Conservation (phyloP, 352 stramenopile genomes). For the Salisapilia sapeloensis region DNA sequence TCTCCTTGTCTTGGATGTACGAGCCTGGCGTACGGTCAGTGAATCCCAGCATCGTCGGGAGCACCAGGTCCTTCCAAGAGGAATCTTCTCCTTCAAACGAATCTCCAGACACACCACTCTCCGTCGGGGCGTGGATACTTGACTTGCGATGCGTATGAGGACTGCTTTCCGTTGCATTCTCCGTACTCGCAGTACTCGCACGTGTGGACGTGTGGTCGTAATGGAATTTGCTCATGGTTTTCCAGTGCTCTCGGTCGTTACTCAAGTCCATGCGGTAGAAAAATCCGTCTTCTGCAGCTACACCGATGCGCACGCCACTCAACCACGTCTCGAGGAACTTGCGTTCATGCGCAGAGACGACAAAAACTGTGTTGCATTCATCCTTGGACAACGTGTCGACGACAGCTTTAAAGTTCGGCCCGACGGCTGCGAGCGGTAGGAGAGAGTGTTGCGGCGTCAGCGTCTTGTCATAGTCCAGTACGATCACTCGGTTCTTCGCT, state of each 20-base stretch:
- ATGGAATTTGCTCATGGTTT: constrained; percentile 77
- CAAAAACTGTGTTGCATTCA: constrained; percentile 59
- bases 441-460: constrained; percentile 62
- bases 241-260: constrained; percentile 54
- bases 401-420: constrained; percentile 56
- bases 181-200: constrained; percentile 6
- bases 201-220: constrained; percentile 31
- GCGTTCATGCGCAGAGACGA: constrained; percentile 53
- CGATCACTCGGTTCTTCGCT: constrained; percentile 68
- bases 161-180: constrained; percentile 1
- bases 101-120: constrained; percentile 12
- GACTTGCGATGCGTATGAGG: constrained; percentile 5
- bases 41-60: constrained; percentile 62
- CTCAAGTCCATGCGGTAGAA: constrained; percentile 70
- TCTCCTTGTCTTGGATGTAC: constrained; percentile 77
- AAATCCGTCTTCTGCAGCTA: constrained; percentile 59
- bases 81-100: constrained; percentile 37
- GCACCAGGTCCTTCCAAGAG: constrained; percentile 68
- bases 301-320: constrained; percentile 43
- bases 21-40: constrained; percentile 58
- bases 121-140: constrained; percentile 3
- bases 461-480: constrained; percentile 80
- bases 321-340: constrained; percentile 86
- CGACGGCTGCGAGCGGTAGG: constrained; percentile 58
- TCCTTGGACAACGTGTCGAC: constrained; percentile 52